Evolutionary conservation across 805 yeast species (phyloP).

Genomic region (Lipomyces oligophaga): DNA sequence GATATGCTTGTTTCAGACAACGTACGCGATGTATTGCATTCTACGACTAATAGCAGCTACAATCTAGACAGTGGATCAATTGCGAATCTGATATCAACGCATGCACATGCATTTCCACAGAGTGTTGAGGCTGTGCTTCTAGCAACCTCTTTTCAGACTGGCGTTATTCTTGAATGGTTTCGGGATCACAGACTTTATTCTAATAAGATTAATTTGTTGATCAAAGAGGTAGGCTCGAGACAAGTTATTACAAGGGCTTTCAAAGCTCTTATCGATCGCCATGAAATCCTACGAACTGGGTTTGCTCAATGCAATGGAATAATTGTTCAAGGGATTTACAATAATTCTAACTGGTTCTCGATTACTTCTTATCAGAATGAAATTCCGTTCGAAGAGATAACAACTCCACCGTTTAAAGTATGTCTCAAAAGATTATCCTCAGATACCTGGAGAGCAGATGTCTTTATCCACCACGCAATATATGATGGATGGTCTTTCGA

Average conservation of each 20-base stretch:
- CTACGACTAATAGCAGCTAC: not conserved
- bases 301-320: slow-evolving; percentile 9
- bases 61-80: too few relatives aligned
- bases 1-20: slow-evolving; percentile 9
- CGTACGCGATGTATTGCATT: not conserved
- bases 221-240: not conserved
- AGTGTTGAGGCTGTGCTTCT: slow-evolving; percentile 3
- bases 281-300: slow-evolving; percentile 27
- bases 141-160: slow-evolving; percentile 7
- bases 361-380: not conserved
- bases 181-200: slow-evolving; percentile 15
- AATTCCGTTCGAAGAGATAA: slow-evolving; percentile 1
- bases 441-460: not conserved
- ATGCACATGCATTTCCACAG: not conserved
- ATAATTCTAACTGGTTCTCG: slow-evolving; percentile 3
- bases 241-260: slow-evolving; percentile 7
- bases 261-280: slow-evolving; percentile 10
- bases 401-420: slow-evolving; percentile 9
- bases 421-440: not conserved
- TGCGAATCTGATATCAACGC: not conserved
- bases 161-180: slow-evolving; percentile 13
- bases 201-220: slow-evolving; percentile 10
- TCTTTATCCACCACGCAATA: slow-evolving; percentile 25
- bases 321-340: slow-evolving; percentile 16
- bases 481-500: slow-evolving; percentile 30